Evolutionary conservation across 2,329 filamentous ascomycete genomes (phyloP), one percentile per base, ranked within the genome.

Genomic region (Aplosporella prunicola): DNA sequence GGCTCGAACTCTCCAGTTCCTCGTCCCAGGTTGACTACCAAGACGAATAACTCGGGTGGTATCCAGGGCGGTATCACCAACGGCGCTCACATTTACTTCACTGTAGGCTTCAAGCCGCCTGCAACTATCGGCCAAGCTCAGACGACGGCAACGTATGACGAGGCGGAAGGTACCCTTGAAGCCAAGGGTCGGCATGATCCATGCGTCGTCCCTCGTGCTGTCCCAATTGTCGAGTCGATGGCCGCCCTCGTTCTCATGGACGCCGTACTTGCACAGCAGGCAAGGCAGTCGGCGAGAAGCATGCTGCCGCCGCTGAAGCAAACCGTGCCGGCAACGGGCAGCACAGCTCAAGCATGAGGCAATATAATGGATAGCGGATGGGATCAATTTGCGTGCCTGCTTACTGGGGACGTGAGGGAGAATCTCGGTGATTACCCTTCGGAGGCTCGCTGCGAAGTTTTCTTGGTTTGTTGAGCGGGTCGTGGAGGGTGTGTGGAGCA

Each of bases 21-120:
- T 22, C 64, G 67, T 41, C 76, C 82, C 13, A 72, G 69, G 45
- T 72, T 95, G 36, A 80, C 78, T 7, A 95, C 89, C 39, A 83
- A 82, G 67, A 95, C 89, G 17, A 96, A 96, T 69, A 87, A 94
- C 69, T 89, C 82, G 2, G 89, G 89, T 9, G 91, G 89, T 46
- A 85, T 96, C 49, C 89, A 96, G 66, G 91, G 89, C 28, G 89
- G 89, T 35, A 96, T 96, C 62, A 81, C 82, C 34, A 96, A 96
- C 61, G 91, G 89, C 41, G 84, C 85, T 24, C 81, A 80, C 42
- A 86, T 96, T 65, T 96, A 91, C 72, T 96, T 96, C 75, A 78
- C 82, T 34, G 80, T 94, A 5, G 88, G 77, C 11, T 96, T 96
- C 76, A 96, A 96, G 72, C 84, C 89, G 8, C 79, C 89, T 3